Evolutionary conservation across 805 yeast species (phyloP).

Genomic region (Saccharomycopsis sp.): DNA sequence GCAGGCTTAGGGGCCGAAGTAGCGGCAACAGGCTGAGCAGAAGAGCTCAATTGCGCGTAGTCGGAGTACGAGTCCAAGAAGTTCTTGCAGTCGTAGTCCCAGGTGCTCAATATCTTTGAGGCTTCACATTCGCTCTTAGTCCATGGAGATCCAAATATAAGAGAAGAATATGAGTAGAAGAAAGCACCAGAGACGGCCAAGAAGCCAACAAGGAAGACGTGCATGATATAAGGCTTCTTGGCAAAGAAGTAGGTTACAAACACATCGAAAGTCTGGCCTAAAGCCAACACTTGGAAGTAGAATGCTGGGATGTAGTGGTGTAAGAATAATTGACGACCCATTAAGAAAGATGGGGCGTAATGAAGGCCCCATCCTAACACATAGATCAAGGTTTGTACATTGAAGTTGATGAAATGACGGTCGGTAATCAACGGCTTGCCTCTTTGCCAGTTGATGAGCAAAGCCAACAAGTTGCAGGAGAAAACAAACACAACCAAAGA

Average conservation of each 20-base stretch:
- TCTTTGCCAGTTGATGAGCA: constrained; percentile 57
- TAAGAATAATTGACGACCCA: constrained; percentile 88
- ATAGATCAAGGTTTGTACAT: constrained; percentile 54
- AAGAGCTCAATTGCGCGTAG: neutral
- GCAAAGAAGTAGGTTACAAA: constrained; percentile 38
- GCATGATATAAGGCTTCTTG: constrained; percentile 38
- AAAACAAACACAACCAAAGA: constrained; percentile 48
- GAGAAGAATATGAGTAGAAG: constrained; percentile 59
- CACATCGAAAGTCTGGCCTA: constrained; percentile 62
- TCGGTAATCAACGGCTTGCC: constrained; percentile 44
- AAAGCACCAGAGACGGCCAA: constrained; percentile 44
- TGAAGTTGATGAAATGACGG: constrained; percentile 55
- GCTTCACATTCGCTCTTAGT: constrained; percentile 56
- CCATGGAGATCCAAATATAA: constrained; percentile 79
- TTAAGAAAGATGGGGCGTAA: constrained; percentile 83
- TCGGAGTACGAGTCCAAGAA: constrained; percentile 29
- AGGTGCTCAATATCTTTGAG: constrained; percentile 51
- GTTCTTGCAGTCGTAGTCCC: constrained; percentile 85
- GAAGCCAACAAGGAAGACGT: constrained; percentile 41
- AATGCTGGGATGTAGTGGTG: constrained; percentile 93
- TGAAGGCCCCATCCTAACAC: constrained; percentile 80
- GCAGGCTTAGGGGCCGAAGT: neutral
- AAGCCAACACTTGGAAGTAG: constrained; percentile 75
- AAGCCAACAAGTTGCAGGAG: constrained; percentile 37
- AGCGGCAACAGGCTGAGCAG: neutral